phyloP scores from a whole-genome alignment of 179 eudicot species.

The Carnegiea gigantea region DNA sequence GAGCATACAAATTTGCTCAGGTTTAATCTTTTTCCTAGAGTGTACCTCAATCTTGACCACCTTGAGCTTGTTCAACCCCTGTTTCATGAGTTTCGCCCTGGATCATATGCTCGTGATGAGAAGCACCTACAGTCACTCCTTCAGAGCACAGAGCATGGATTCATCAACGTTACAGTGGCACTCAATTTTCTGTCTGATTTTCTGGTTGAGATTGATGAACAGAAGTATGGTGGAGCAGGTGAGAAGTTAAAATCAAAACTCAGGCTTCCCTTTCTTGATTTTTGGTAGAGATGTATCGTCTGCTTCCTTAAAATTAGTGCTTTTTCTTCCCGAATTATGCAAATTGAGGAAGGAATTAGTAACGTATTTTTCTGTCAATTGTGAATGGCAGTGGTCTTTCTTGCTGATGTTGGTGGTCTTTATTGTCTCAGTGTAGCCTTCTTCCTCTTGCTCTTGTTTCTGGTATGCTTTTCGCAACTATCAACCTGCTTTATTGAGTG shows the following conservation, averaged over 20 bases:
- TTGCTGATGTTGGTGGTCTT: constrained; percentile 88
- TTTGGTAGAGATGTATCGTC: background rate
- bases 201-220: constrained; percentile 68
- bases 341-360: background rate
- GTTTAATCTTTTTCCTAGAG: constrained; percentile 73
- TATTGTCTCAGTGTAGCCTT: constrained; percentile 73
- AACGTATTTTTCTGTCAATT: constrained; percentile 19
- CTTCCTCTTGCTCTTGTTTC: constrained; percentile 67
- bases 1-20: constrained; percentile 52
- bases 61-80: constrained; percentile 83
- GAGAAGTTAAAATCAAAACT: constrained; percentile 24
- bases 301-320: background rate
- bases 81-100: constrained; percentile 79
- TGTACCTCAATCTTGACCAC: constrained; percentile 55
- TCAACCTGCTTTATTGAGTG: background rate
- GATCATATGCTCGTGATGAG: constrained; percentile 55
- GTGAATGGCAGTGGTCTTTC: constrained; percentile 76
- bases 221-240: constrained; percentile 73
- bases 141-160: constrained; percentile 52
- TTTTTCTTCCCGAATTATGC: background rate
- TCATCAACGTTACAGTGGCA: constrained; percentile 59
- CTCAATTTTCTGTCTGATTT: constrained; percentile 63
- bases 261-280: background rate
- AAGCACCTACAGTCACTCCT: constrained; percentile 59
- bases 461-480: constrained; percentile 45